Evolutionary conservation across 2,329 filamentous ascomycete species (phyloP), one percentile per base, ranked within the genome.

Genomic region (Colletotrichum sublineola): DNA sequence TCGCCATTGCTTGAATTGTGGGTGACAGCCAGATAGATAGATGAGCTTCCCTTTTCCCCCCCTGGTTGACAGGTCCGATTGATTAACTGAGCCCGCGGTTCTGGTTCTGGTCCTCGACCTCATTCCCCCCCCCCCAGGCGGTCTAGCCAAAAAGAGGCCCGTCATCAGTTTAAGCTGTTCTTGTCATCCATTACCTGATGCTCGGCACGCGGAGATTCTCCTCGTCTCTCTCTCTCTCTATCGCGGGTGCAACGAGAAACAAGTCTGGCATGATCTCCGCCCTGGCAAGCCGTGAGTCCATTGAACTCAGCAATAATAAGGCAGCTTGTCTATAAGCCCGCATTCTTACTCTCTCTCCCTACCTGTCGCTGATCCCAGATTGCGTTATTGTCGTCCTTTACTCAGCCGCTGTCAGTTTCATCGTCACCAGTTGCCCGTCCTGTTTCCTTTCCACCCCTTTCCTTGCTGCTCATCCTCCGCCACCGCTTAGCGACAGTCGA

Each of bases 1-100:
- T 65, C 66, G 66, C 20, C 48, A 36, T 36, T 70, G 70, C 70
- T 72, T 72, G 70, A 64, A 60, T 63, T 55, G 69, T 69, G 69
- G 69, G 53, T n/a, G 69, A 24, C 40, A 15, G 57, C 18, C 33
- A 33, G 57, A 29, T 48, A 8, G 8, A 36, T 8, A 46, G 1
- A 44, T 44, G 24, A n/a, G 33, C 14, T 33, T 33, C 36, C 15
- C 61, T 15, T 7, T 15, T 5, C 2, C 48, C 46, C 48, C 50
- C 65, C 65, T 18, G 31, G 58, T 29, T 24, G 50, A 48, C 31
- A 33, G n/a, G 14, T 56, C 61, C 46, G 24, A 18, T 72, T 24
- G 18, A 15, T 72, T 46, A 46, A 58, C 15, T 63, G 61, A 60
- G 31, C 52, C 64, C 65, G 36, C 7, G 33, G 40, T n/a, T 53